These are phyloP conservation scores for Exobasidium cylindrosporum DNA, from an alignment of 1,284 basidiomycete genomes.

Conservation along the genomic window DNA sequence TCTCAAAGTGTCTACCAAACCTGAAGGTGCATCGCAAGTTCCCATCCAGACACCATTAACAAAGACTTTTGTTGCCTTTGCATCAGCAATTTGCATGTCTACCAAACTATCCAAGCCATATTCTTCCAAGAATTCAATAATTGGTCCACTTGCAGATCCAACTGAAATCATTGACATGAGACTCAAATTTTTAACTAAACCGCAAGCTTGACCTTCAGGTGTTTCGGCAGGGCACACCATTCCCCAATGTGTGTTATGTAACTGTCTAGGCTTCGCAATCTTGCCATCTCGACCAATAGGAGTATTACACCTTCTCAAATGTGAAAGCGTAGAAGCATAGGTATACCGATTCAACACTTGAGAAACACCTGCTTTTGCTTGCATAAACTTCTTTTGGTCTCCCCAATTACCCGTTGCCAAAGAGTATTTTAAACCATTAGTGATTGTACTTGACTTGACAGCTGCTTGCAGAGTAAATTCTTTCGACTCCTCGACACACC, in stretches of 20 bases:
- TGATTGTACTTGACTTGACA: conserved; percentile 90
- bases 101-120: conserved; percentile 64
- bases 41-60: conserved; percentile 99
- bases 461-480: conserved; percentile 89
- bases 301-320: conserved; percentile 95
- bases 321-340: conserved; percentile 95
- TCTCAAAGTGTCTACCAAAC: conserved; percentile 87
- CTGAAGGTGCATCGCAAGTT: conserved; percentile 91
- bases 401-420: conserved; percentile 99
- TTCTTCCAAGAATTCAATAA: conserved; percentile 97
- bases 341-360: conserved; percentile 99
- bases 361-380: conserved; percentile 91
- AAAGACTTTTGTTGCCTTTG: conserved; percentile 80
- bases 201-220: conserved; percentile 98
- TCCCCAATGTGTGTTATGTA: conserved; percentile 99
- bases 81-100: conserved; percentile 48
- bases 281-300: conserved; percentile 97
- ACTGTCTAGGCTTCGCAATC: conserved; percentile 97
- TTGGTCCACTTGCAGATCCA: conserved; percentile 89
- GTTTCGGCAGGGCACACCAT: conserved; percentile 97
- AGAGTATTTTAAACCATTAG: conserved; percentile 96
- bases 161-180: conserved; percentile 98
- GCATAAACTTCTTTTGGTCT: conserved; percentile 94
- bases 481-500: conserved; percentile 90
- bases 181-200: conserved; percentile 96